A percentile compares a stretch with the other conserved stretches of the same genome.
Conservation (phyloP, 768 basidiomycete genomes). For the Boletus reticulatus region DNA sequence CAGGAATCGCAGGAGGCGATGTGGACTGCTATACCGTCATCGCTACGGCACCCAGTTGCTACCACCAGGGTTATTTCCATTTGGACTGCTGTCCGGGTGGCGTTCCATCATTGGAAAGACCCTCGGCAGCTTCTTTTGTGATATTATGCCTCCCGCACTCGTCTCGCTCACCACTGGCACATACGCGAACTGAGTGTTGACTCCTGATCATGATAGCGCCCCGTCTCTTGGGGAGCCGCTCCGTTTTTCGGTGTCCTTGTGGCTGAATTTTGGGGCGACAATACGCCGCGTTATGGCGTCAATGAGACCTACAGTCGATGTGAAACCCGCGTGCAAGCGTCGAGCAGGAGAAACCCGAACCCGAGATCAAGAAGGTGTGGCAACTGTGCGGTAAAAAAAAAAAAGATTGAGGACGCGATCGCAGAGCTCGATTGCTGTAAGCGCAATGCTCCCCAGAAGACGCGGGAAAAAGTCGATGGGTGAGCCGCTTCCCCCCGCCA, state of each 20-base stretch:
- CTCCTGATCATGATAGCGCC: conserved; percentile 63
- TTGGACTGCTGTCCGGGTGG: conserved; percentile 80
- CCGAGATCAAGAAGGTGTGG: conserved; percentile 83
- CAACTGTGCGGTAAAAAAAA: conserved; percentile 88
- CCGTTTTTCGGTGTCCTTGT: conserved; percentile 66
- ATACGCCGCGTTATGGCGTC: too few species aligned
- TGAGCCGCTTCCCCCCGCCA: conserved; percentile 44
- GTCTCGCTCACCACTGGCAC: conserved; percentile 71
- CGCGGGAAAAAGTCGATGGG: conserved; percentile 95
- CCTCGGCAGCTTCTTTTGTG: conserved; percentile 81
- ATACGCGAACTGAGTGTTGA: conserved; percentile 1
- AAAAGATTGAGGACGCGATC: conserved; percentile 94
- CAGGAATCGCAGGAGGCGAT: background rate
- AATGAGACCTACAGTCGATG: too few species aligned
- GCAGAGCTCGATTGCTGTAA: conserved; percentile 92
- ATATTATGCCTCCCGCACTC: conserved; percentile 86
- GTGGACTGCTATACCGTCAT: conserved; percentile 76
- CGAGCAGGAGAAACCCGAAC: conserved; percentile 93
- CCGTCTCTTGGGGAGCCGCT: conserved; percentile 64
- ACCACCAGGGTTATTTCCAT: conserved; percentile 84
- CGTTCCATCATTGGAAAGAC: conserved; percentile 83
- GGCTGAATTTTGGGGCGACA: conserved; percentile 38
- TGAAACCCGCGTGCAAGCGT: too few species aligned
- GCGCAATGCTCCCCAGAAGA: conserved; percentile 87
- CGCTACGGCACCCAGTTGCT: conserved; percentile 84